These are phyloP conservation scores for Fusarium avenaceum DNA, from an alignment of 2,329 filamentous ascomycete genomes.

Conservation along the genomic window DNA sequence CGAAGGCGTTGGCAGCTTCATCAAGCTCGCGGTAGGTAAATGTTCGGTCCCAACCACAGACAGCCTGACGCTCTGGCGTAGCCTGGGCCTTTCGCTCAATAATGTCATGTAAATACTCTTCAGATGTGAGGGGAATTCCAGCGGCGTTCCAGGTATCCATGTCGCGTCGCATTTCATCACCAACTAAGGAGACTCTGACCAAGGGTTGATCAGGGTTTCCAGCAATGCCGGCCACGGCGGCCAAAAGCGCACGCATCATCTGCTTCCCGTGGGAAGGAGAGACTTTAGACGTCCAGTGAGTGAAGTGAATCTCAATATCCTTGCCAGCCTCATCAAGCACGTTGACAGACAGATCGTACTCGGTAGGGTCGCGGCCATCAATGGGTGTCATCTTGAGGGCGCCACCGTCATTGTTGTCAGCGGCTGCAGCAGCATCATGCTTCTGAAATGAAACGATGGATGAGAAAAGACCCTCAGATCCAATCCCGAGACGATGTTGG, in stretches of 20 bases:
- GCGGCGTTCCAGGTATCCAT: constrained; percentile 1
- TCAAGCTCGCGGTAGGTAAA: constrained; percentile 9
- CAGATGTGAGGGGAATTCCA: not conserved
- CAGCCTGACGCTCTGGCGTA: not conserved
- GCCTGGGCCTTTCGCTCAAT: not conserved
- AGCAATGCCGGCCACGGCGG: not conserved
- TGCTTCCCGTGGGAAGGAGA: not conserved
- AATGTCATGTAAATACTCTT: not conserved
- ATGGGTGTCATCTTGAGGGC: constrained; percentile 1
- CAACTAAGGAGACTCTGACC: not conserved
- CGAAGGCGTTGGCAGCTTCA: not conserved
- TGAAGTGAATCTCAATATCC: not conserved
- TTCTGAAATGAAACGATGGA: constrained; percentile 5
- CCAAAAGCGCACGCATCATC: constrained; percentile 1
- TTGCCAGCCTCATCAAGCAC: not conserved
- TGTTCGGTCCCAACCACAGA: constrained; percentile 2
- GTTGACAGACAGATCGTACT: constrained; percentile 8
- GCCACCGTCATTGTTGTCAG: not conserved
- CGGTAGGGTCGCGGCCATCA: constrained; percentile 1
- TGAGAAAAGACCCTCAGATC: constrained; percentile 1
- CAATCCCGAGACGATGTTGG: not conserved
- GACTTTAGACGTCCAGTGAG: constrained; percentile 2
- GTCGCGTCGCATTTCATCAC: not conserved
- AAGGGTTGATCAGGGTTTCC: not conserved
- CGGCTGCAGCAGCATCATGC: constrained; percentile 4